phyloP scores from a whole-genome alignment of 768 basidiomycete species.

The Lactarius hatsudake region DNA sequence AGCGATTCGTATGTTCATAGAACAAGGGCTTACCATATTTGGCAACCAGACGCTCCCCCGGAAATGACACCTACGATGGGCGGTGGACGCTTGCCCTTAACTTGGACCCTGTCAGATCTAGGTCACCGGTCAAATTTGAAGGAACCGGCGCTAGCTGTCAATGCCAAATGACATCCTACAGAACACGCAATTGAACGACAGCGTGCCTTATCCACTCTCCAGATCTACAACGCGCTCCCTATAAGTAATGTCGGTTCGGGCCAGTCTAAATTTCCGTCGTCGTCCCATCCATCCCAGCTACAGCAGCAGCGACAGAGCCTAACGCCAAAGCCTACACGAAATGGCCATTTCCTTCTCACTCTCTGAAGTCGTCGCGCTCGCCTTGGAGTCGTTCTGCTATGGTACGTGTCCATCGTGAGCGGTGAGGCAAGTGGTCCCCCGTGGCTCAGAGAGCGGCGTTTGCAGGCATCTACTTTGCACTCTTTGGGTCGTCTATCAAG shows the following conservation, averaged over 20 bases:
- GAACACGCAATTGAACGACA: neutral
- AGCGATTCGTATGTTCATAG: neutral
- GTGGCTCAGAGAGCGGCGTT: neutral
- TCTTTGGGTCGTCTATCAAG: slow-evolving; percentile 10
- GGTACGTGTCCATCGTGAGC: neutral
- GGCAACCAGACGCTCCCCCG: slow-evolving; percentile 8
- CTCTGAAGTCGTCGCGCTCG: slow-evolving; percentile 24
- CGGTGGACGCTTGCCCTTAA: slow-evolving; percentile 1
- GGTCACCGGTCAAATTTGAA: slow-evolving; percentile 7
- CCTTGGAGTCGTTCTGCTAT: slow-evolving; percentile 22
- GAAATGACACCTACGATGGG: slow-evolving; percentile 16
- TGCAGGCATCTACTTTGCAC: slow-evolving; percentile 19
- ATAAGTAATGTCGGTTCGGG: neutral
- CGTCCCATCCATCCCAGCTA: slow-evolving; percentile 8
- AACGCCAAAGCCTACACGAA: neutral
- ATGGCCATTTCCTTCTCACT: slow-evolving; percentile 25
- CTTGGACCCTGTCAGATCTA: slow-evolving; percentile 9
- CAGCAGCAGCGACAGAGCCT: neutral
- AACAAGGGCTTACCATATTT: slow-evolving; percentile 16
- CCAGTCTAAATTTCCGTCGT: neutral
- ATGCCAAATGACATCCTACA: neutral
- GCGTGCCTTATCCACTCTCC: slow-evolving; percentile 12
- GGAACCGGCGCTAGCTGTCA: neutral
- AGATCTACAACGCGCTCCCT: neutral
- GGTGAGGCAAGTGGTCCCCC: too few species aligned